These are phyloP conservation scores for Bruguiera sexangula DNA, from an alignment of 345 rosid species.

Conservation along the genomic window DNA sequence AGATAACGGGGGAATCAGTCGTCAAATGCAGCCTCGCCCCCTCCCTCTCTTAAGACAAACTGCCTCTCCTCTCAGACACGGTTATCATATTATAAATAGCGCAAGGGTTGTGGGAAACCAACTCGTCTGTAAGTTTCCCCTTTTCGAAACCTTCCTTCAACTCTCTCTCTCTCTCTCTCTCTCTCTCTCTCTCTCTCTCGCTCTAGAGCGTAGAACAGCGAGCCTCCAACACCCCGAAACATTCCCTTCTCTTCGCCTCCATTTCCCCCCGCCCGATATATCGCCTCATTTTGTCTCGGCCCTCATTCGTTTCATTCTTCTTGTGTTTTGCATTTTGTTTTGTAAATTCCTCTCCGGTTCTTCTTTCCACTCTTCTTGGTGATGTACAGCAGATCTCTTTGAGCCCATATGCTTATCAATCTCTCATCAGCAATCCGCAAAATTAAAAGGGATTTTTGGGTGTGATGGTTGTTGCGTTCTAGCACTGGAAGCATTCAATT, in stretches of 20 bases:
- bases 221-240: neutral
- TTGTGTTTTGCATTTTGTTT: neutral
- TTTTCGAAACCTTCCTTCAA: neutral
- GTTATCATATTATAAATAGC: conserved; percentile 4
- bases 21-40: conserved; percentile 24
- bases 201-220: neutral
- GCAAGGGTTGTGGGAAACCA: conserved; percentile 4
- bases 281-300: neutral
- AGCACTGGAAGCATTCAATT: neutral
- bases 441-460: conserved; percentile 13
- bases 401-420: neutral
- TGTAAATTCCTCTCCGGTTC: neutral
- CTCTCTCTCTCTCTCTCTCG: neutral
- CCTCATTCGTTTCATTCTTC: no score
- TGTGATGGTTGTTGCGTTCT: conserved; percentile 4
- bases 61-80: no score
- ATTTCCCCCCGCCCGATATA: neutral
- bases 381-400: no score
- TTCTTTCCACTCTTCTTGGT: no score
- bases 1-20: conserved; percentile 36
- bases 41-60: conserved; percentile 26
- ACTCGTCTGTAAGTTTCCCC: conserved; percentile 12
- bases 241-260: no score
- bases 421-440: neutral
- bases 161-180: conserved; percentile 17